Conservation (phyloP, 805 yeast species). For the Komagataella mondaviorum region DNA sequence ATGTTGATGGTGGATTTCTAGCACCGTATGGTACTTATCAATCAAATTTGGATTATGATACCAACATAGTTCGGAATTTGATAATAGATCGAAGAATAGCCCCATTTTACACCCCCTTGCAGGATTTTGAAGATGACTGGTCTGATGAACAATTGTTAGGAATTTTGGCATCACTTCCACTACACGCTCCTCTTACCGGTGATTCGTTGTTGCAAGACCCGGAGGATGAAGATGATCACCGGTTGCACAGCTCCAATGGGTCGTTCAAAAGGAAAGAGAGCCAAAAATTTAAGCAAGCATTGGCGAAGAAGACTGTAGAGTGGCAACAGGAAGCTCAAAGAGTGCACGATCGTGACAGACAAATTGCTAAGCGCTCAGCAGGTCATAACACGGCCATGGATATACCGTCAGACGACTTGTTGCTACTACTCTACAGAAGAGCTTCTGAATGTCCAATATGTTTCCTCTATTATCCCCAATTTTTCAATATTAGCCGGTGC, state of each 20-base stretch:
- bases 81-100: slow-evolving; percentile 64
- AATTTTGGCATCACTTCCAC: slow-evolving; percentile 31
- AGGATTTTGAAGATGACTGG: slow-evolving; percentile 67
- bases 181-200: slow-evolving; percentile 39
- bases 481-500: slow-evolving; percentile 71
- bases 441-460: slow-evolving; percentile 91
- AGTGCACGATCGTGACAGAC: slow-evolving; percentile 17
- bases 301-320: slow-evolving; percentile 23
- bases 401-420: slow-evolving; percentile 29
- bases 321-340: slow-evolving; percentile 22
- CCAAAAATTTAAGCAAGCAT: slow-evolving; percentile 24
- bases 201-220: slow-evolving; percentile 35
- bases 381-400: slow-evolving; percentile 15
- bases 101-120: slow-evolving; percentile 84
- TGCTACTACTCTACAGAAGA: slow-evolving; percentile 47
- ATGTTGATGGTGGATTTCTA: slow-evolving; percentile 86
- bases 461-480: slow-evolving; percentile 71
- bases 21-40: slow-evolving; percentile 88
- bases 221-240: slow-evolving; percentile 53
- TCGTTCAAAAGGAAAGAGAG: slow-evolving; percentile 34
- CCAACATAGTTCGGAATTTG: slow-evolving; percentile 55
- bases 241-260: slow-evolving; percentile 33
- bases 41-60: slow-evolving; percentile 61
- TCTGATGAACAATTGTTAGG: slow-evolving; percentile 50
- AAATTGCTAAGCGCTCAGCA: slow-evolving; percentile 6